These are phyloP conservation scores for Cercospora brassicicola DNA, from an alignment of 2,329 filamentous ascomycete genomes.

Conservation along the genomic window DNA sequence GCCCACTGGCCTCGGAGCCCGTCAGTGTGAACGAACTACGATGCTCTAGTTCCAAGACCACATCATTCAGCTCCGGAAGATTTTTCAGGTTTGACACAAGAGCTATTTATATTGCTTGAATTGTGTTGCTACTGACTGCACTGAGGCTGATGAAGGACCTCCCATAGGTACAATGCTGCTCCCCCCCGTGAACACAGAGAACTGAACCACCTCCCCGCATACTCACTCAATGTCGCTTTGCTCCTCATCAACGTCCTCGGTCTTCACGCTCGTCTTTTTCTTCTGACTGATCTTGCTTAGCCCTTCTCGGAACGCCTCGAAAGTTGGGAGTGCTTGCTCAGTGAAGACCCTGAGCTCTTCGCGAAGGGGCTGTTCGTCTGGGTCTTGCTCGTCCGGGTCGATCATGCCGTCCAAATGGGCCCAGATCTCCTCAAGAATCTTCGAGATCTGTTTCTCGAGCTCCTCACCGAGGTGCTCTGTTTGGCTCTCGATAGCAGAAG, in stretches of 20 bases:
- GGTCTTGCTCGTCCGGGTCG: not conserved
- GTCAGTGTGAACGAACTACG: no score
- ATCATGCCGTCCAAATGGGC: not conserved
- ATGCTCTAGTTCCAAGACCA: no score
- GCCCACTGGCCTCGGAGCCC: no score
- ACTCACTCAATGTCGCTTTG: not conserved
- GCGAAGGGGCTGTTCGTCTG: not conserved
- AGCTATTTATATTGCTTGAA: no score
- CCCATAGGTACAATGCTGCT: no score
- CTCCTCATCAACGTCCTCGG: not conserved
- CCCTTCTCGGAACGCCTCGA: not conserved
- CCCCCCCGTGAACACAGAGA: no score
- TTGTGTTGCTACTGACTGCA: no score
- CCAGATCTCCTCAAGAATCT: not conserved
- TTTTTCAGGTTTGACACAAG: no score
- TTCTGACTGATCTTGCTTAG: not conserved
- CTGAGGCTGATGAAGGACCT: no score
- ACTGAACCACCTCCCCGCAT: no score
- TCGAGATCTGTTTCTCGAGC: not conserved
- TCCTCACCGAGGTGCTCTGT: not conserved
- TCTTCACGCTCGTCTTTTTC: not conserved
- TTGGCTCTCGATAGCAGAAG: not conserved
- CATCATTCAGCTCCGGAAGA: no score
- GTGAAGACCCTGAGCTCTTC: not conserved
- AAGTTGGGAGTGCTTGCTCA: not conserved